phyloP scores from a whole-genome alignment of 2,329 filamentous ascomycete genomes.

The Scedosporium apiospermum region DNA sequence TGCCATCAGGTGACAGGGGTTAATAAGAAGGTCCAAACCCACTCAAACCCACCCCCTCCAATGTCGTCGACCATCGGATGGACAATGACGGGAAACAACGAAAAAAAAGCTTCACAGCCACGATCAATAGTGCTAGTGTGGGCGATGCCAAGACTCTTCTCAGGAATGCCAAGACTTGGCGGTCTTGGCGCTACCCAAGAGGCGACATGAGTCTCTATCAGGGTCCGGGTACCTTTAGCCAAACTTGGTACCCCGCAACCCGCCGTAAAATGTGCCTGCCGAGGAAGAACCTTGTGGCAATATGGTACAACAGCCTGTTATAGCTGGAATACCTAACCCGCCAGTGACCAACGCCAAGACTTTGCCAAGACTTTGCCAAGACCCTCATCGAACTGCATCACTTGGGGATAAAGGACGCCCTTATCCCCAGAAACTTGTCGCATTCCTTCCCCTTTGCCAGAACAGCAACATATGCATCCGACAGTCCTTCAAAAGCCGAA shows the following conservation, averaged over 20 bases:
- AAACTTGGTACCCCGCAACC: not conserved
- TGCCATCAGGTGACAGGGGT: too few species aligned
- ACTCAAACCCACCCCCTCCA: not conserved
- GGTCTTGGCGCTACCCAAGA: slow-evolving; percentile 3
- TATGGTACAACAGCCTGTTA: not conserved
- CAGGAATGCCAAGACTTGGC: slow-evolving; percentile 5
- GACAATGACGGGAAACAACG: not conserved
- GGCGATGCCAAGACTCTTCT: slow-evolving; percentile 4
- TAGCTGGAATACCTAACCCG: not conserved
- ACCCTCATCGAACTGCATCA: not conserved
- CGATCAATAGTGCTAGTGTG: not conserved
- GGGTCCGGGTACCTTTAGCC: not conserved
- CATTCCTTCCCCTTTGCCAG: not conserved
- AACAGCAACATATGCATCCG: not conserved
- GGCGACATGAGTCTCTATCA: not conserved
- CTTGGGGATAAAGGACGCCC: slow-evolving; percentile 6
- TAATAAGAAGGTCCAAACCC: too few species aligned
- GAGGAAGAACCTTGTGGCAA: not conserved
- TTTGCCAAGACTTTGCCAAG: slow-evolving; percentile 6
- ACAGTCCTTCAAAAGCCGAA: not conserved
- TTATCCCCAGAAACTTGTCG: slow-evolving; percentile 4
- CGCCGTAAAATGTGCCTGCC: not conserved
- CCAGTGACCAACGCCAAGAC: slow-evolving; percentile 3
- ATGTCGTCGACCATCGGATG: not conserved
- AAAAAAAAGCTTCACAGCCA: slow-evolving; percentile 3